Conservation (phyloP, 176 grass and related monocot species). For the Ananas comosus region DNA sequence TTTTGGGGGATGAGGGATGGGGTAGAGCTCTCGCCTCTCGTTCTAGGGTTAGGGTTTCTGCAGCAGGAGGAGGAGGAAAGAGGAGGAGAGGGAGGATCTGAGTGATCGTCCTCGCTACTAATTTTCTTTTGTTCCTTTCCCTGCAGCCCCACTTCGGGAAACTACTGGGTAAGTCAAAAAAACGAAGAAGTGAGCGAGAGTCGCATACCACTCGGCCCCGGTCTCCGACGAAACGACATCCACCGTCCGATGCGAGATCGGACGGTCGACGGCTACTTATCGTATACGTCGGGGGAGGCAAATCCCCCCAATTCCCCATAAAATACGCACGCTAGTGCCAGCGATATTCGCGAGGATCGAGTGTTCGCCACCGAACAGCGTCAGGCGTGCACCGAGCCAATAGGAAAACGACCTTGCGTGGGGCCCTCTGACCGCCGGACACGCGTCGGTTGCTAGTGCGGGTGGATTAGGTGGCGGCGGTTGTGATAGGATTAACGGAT, state of each 20-base stretch:
- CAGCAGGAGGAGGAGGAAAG: neutral
- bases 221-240: neutral
- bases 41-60: neutral
- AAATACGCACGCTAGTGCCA: neutral
- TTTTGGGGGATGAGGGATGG: neutral
- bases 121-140: neutral
- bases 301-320: neutral
- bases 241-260: neutral
- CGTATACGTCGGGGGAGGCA: neutral
- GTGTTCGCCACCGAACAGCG: neutral
- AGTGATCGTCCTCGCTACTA: neutral
- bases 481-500: neutral
- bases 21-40: neutral
- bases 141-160: neutral
- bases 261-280: neutral
- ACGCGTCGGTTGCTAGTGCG: neutral
- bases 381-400: neutral
- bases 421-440: neutral
- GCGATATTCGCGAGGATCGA: neutral
- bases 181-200: neutral
- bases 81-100: neutral
- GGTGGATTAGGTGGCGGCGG: neutral
- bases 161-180: neutral
- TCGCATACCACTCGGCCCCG: neutral
- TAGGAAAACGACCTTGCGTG: neutral